These are phyloP conservation scores for Geranium rotundifolium DNA, from an alignment of 345 rosid species.

Conservation along the genomic window DNA sequence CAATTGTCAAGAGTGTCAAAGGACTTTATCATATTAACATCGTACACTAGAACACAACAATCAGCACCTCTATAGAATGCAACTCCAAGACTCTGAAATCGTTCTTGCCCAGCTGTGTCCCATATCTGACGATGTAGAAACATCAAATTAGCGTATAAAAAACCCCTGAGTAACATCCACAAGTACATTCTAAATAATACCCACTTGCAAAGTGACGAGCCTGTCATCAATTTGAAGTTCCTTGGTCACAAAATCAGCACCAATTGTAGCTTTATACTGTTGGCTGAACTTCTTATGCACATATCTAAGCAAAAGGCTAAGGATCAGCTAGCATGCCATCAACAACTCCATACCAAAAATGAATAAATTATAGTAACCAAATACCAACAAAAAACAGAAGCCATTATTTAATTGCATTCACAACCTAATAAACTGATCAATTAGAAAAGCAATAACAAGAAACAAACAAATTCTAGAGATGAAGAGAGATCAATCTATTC, in stretches of 20 bases:
- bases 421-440: too few relatives aligned
- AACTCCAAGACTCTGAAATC: slow-evolving; percentile 94
- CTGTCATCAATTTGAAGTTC: slow-evolving; percentile 88
- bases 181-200: not conserved
- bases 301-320: slow-evolving; percentile 17
- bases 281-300: slow-evolving; percentile 90
- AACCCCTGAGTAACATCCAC: not conserved
- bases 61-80: slow-evolving; percentile 98
- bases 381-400: not conserved
- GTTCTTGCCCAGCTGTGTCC: slow-evolving; percentile 98
- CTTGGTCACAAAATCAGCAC: slow-evolving; percentile 98
- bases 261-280: slow-evolving; percentile 96
- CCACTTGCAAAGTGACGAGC: slow-evolving; percentile 86
- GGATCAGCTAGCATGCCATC: not conserved
- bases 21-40: slow-evolving; percentile 77
- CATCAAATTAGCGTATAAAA: not conserved
- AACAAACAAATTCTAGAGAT: not conserved
- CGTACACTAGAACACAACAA: slow-evolving; percentile 89
- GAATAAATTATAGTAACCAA: not conserved
- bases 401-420: not conserved
- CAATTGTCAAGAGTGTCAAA: slow-evolving; percentile 89
- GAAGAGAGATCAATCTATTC: not conserved
- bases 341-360: not conserved
- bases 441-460: too few relatives aligned
- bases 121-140: slow-evolving; percentile 50